These are phyloP conservation scores for Botrytis cinerea DNA, from an alignment of 2,329 filamentous ascomycete genomes.

Conservation along the genomic window DNA sequence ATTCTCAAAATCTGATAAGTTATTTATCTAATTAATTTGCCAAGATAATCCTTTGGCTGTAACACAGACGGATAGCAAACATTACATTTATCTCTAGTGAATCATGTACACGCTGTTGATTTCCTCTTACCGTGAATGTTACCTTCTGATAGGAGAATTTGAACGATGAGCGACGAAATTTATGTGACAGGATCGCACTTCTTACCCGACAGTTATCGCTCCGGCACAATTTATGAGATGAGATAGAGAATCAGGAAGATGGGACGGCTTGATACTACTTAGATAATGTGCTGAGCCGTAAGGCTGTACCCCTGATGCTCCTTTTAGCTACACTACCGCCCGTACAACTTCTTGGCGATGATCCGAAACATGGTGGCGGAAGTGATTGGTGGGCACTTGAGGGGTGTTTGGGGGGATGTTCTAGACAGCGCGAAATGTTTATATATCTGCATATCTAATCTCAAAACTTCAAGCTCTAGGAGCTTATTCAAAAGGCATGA, in stretches of 20 bases:
- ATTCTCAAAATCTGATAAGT: too few species aligned
- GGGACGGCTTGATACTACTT: constrained; percentile 1
- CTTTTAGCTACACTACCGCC: not conserved
- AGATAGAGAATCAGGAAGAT: not conserved
- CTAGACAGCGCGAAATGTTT: not conserved
- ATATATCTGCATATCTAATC: not conserved
- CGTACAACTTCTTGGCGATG: not conserved
- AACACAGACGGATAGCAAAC: not conserved
- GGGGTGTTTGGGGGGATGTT: not conserved
- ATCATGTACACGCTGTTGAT: not conserved
- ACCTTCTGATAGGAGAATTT: not conserved
- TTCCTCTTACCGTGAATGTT: not conserved
- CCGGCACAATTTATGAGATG: not conserved
- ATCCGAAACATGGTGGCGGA: constrained; percentile 13
- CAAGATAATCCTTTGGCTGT: not conserved
- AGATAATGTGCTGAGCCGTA: not conserved
- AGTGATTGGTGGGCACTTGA: not conserved
- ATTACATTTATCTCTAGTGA: not conserved
- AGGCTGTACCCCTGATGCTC: constrained; percentile 4
- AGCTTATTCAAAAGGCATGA: not conserved
- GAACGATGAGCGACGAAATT: not conserved
- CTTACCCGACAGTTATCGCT: not conserved
- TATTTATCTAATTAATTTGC: not conserved
- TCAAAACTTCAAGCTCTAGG: not conserved
- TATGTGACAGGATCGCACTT: not conserved